These are phyloP conservation scores for Ceratobasidium theobromae DNA, from an alignment of 1,284 basidiomycete species.

Conservation along the genomic window DNA sequence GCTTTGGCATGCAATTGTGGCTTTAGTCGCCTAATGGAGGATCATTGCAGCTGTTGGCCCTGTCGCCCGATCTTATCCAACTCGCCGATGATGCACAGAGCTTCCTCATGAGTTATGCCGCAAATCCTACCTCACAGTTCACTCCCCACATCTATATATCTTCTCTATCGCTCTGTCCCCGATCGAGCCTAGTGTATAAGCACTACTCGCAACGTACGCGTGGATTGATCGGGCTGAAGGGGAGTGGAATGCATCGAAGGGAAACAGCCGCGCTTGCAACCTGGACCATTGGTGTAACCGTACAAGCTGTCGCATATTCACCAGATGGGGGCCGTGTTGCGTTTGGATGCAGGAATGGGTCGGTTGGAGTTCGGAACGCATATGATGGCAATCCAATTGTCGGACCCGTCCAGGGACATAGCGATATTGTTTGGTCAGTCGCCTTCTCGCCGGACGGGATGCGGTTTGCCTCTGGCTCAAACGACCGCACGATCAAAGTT, in stretches of 20 bases:
- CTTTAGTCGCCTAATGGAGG: no score
- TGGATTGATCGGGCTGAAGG: not conserved
- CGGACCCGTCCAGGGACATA: not conserved
- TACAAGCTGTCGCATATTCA: not conserved
- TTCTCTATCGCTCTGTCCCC: slow-evolving; percentile 9
- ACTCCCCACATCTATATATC: slow-evolving; percentile 31
- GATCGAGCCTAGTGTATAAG: not conserved
- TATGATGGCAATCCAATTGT: not conserved
- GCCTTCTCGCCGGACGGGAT: not conserved
- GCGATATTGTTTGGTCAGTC: not conserved
- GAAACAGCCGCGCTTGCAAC: not conserved
- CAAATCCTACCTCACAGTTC: not conserved
- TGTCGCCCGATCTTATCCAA: not conserved
- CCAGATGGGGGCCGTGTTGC: not conserved
- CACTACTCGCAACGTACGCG: not conserved
- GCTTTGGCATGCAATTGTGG: no score
- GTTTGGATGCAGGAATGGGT: not conserved
- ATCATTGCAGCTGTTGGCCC: no score
- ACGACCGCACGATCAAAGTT: not conserved
- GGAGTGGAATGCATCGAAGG: not conserved
- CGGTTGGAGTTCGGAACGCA: not conserved
- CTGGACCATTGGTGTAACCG: not conserved
- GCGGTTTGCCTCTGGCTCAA: not conserved
- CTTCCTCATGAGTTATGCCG: not conserved
- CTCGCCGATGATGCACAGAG: not conserved